Evolutionary conservation across 2,329 filamentous ascomycete species (phyloP), one percentile per base, ranked within the genome.

Genomic region (Aciculosporium take): DNA sequence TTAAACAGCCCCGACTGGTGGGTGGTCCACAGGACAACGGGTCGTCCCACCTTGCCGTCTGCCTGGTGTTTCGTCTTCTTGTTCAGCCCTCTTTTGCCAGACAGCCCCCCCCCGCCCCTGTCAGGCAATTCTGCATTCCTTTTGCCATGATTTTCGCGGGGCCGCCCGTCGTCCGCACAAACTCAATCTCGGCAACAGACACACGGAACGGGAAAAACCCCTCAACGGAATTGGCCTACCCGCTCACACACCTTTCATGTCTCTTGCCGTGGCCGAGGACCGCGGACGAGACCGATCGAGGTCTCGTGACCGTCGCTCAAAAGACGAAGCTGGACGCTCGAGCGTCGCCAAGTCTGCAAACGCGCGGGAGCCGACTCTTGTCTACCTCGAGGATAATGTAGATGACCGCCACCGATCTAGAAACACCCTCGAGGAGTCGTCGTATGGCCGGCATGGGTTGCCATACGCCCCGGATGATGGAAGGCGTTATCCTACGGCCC

Each of bases 201-300:
- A 24, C 13, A 23, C 25, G 20, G 23, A 17, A 2, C 34, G n/a
- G n/a, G n/a, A n/a, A n/a, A n/a, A n/a, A n/a, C n/a, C n/a, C n/a
- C n/a, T n/a, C n/a, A n/a, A n/a, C n/a, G n/a, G n/a, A n/a, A n/a
- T n/a, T n/a, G n/a, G n/a, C n/a, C n/a, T n/a, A n/a, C n/a, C 9
- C 8, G 34, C 23, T 18, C 17, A 10, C 34, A 5, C 25, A 18
- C 10, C 41, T 40, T 50, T 44, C 51, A 76, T 75, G 71, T 74
- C 72, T 49, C 61, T 74, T 34, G 60, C 63, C 42, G 65, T 71
- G 40, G 66, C 68, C 44, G 64, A 66, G 42, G 54, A 55, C 44
- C 56, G 58, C 37, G 62, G 63, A 35, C 64, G 66, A 41, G 65
- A 60, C 37, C 68, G 69, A 40, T 68, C 69, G 39, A 62, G 61